phyloP scores from a whole-genome alignment of 1,139 yeast genomes.

The Groenewaldozyma sp. region DNA sequence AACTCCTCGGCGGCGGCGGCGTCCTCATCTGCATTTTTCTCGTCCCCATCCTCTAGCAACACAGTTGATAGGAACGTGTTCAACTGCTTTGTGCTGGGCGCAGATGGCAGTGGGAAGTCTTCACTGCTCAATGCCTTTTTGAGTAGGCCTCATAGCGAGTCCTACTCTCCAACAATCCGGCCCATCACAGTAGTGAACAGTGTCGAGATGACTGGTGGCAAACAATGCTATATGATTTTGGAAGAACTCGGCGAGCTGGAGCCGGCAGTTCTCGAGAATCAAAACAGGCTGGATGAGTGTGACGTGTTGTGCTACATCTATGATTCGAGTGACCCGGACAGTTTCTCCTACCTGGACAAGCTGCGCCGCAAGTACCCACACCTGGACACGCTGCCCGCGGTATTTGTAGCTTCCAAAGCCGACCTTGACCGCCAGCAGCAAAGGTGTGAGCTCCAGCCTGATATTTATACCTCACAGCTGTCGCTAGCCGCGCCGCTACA shows the following conservation, averaged over 20 bases:
- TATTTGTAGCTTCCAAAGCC: conserved; percentile 87
- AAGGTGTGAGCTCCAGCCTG: conserved; percentile 77
- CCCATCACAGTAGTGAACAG: conserved; percentile 83
- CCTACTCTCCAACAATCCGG: conserved; percentile 72
- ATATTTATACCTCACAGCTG: conserved; percentile 62
- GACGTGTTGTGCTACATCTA: conserved; percentile 85
- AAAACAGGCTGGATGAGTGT: conserved; percentile 65
- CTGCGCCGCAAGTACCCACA: conserved; percentile 49
- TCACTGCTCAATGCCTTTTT: conserved; percentile 75
- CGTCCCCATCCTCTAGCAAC: conserved; percentile 27
- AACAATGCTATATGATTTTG: conserved; percentile 81
- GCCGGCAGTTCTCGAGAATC: conserved; percentile 69
- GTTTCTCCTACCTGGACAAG: conserved; percentile 74
- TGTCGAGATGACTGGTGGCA: conserved; percentile 91
- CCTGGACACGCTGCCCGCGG: conserved; percentile 66
- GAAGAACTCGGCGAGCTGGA: conserved; percentile 88
- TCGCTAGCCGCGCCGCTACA: conserved; percentile 73
- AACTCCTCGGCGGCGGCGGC: too few species aligned
- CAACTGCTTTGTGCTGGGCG: conserved; percentile 81
- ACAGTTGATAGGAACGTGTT: conserved; percentile 82
- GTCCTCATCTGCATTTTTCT: too few species aligned
- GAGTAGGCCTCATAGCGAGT: conserved; percentile 60
- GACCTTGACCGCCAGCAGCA: conserved; percentile 95
- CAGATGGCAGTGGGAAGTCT: conserved; percentile 74
- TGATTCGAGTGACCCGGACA: conserved; percentile 93